Percentiles rank a stretch among this genome's conserved stretches.
Conservation (phyloP, 495 filamentous ascomycete species). For the Staphylotrichum tortipilum region DNA sequence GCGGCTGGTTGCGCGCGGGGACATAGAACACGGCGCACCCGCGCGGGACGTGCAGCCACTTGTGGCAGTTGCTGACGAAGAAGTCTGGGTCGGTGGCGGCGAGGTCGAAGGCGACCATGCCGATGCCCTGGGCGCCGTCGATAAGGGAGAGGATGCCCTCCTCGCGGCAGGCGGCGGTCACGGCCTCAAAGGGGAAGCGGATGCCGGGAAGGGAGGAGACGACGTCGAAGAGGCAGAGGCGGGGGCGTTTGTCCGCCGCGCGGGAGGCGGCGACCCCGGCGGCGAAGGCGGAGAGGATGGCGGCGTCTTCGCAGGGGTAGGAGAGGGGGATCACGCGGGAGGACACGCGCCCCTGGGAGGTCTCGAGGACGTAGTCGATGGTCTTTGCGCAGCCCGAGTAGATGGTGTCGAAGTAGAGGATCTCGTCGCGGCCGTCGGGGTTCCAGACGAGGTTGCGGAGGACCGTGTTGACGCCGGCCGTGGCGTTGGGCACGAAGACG, state of each 20-base stretch:
- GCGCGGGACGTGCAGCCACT: constrained; percentile 85
- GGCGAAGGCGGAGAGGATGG: constrained; percentile 45
- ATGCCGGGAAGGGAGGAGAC: constrained; percentile 69
- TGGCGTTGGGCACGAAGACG: constrained; percentile 77
- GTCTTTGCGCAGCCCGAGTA: constrained; percentile 70
- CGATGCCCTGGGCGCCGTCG: constrained; percentile 79
- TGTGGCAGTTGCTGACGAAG: constrained; percentile 76
- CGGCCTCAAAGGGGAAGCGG: constrained; percentile 63
- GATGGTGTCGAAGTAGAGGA: constrained; percentile 63
- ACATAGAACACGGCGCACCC: constrained; percentile 76
- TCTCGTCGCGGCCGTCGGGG: constrained; percentile 45
- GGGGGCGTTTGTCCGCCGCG: constrained; percentile 37
- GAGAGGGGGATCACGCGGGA: constrained; percentile 29
- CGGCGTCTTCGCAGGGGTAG: constrained; percentile 55
- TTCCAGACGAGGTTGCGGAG: constrained; percentile 58
- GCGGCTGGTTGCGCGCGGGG: constrained; percentile 57
- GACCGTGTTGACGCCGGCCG: constrained; percentile 70
- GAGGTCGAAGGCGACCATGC: constrained; percentile 64
- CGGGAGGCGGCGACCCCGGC: constrained; percentile 36
- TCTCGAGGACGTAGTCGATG: constrained; percentile 60
- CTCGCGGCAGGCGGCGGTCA: constrained; percentile 55
- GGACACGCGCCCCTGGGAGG: constrained; percentile 22
- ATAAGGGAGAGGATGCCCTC: constrained; percentile 54
- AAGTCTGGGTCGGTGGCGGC: constrained; percentile 64
- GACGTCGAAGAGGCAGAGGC: constrained; percentile 69